Base-by-base conservation (phyloP, 139 green algal genomes). In the Chlamydomonas applanata region DNA sequence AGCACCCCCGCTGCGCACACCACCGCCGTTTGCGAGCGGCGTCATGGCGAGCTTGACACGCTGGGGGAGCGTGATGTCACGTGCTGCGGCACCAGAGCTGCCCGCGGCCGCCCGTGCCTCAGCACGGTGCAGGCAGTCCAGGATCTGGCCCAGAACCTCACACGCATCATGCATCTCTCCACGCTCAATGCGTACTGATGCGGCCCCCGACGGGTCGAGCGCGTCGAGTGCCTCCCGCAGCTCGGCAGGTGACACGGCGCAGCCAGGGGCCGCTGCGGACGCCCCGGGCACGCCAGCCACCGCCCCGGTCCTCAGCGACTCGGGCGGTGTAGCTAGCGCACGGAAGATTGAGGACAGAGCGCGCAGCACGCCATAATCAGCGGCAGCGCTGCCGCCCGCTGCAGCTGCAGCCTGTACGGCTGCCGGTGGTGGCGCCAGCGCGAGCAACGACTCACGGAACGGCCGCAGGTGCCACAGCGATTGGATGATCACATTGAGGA, bases 401-500 rank as follows among this genome's bases (percentile, higher is more conserved):
- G 29, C 17, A n/a, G 20, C 70, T 60, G 59, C 45, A 30, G 33
- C n/a, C 30, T 22, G 20, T 59, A 45, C 62, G 44, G 72, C 59
- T 24, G 57, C 61, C 25, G 46, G 33, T 52, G 25, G 53, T 61
- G 32, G 62, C 32, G 32, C 11, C 33, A 69, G 45, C 13, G 44
- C 19, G 45, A 93, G 77, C 63, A 94, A 69, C 4, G 75, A 77
- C 20, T 70, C 52, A 7, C 87, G 79, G 82, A 93, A 93, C 59
- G 68, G 67, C 32, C 60, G 29, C 60, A 73, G 69, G 75, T 81
- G 56, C 85, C 84, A 79, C 64, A 80, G 30, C 22, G 66, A 80
- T 57, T 96, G 91, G 68, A 96, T 90, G 74, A 97, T 85, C 46
- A 96, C 90, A 72, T 96, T 96, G 29, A 96, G 86, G 83, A 97